These are phyloP conservation scores for Alternaria sp. DNA, from an alignment of 2,329 filamentous ascomycete genomes.

Conservation along the genomic window DNA sequence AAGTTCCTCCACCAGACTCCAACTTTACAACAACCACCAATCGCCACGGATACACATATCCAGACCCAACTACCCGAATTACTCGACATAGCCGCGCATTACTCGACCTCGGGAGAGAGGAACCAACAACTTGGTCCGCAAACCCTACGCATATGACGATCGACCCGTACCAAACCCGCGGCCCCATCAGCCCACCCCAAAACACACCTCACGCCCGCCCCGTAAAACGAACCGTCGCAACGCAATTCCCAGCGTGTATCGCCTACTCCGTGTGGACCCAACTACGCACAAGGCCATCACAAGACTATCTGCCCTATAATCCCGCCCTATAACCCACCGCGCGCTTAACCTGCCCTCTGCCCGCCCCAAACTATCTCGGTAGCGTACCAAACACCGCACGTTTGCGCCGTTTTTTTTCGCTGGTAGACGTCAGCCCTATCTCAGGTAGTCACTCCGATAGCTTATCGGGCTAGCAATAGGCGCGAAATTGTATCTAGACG, in stretches of 20 bases:
- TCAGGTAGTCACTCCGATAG: not conserved
- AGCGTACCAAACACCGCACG: not conserved
- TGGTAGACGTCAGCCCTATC: not conserved
- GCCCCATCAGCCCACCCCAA: not conserved
- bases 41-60: not conserved
- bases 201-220: not conserved
- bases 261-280: not conserved
- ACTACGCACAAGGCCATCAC: not conserved
- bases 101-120: not conserved
- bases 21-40: not conserved
- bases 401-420: not conserved
- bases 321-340: not conserved
- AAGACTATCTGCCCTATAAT: not conserved
- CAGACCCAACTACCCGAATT: not conserved
- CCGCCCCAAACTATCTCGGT: not conserved
- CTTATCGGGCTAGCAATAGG: not conserved
- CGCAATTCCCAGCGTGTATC: not conserved
- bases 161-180: not conserved
- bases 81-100: not conserved
- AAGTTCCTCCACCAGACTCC: too few relatives aligned
- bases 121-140: not conserved
- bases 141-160: not conserved
- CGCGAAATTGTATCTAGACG: slow-evolving; percentile 1
- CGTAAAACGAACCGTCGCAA: not conserved
- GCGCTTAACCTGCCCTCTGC: not conserved